A percentile compares a stretch with the other conserved stretches of the same genome.
phyloP scores from a whole-genome alignment of 768 basidiomycete genomes.

The Hygrocybe punicea region DNA sequence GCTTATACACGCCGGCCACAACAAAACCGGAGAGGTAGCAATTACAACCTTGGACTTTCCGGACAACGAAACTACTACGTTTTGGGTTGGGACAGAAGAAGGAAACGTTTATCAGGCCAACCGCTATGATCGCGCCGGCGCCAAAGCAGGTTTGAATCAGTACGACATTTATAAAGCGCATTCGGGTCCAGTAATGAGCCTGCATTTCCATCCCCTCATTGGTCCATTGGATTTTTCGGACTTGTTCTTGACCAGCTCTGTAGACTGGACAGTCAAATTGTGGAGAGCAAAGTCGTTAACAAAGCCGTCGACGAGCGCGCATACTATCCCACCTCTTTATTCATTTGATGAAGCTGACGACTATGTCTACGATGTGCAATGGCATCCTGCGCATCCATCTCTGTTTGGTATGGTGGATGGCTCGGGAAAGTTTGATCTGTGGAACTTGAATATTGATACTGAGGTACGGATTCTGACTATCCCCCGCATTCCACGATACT shows the following conservation, averaged over 20 bases:
- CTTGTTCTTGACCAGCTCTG: slow-evolving; percentile 86
- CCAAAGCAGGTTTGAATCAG: slow-evolving; percentile 93
- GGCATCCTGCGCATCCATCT: slow-evolving; percentile 96
- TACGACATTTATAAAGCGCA: slow-evolving; percentile 93
- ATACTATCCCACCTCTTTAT: slow-evolving; percentile 70
- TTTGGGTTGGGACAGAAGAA: slow-evolving; percentile 98
- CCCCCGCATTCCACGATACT: not conserved
- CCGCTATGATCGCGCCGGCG: slow-evolving; percentile 92
- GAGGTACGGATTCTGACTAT: slow-evolving; percentile 59
- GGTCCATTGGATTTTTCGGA: slow-evolving; percentile 96
- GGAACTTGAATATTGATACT: slow-evolving; percentile 96
- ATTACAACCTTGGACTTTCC: slow-evolving; percentile 94
- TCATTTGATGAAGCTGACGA: slow-evolving; percentile 98
- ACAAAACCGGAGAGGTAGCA: slow-evolving; percentile 95
- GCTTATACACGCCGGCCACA: slow-evolving; percentile 83
- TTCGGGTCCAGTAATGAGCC: slow-evolving; percentile 87
- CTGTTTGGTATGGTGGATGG: slow-evolving; percentile 93
- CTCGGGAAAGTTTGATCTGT: slow-evolving; percentile 91
- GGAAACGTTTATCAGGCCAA: slow-evolving; percentile 96
- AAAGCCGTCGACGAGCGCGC: slow-evolving; percentile 63
- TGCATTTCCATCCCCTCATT: slow-evolving; percentile 89
- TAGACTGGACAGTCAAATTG: slow-evolving; percentile 98
- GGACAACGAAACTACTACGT: slow-evolving; percentile 92
- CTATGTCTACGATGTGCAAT: slow-evolving; percentile 97
- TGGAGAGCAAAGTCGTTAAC: slow-evolving; percentile 83